Conservation (phyloP, 225 moss, liverwort and hornwort species). For the Pseudisothecium myosuroides region DNA sequence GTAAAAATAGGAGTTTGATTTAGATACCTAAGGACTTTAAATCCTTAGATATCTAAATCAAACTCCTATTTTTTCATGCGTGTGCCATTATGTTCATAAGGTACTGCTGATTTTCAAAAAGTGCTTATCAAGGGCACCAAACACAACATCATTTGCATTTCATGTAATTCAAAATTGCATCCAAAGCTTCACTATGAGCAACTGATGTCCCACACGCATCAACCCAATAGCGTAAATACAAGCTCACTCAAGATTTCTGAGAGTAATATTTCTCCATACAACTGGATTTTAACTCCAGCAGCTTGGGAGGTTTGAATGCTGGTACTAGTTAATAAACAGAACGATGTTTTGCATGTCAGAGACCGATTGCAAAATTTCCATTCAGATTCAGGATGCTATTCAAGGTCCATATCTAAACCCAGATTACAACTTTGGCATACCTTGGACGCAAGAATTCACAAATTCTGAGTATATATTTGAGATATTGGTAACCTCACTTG, state of each 20-base stretch:
- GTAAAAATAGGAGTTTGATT: background rate
- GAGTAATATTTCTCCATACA: background rate
- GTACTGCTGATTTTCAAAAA: conserved; percentile 35
- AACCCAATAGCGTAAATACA: background rate
- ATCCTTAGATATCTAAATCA: too few relatives aligned
- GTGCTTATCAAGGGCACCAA: background rate
- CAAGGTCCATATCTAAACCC: background rate
- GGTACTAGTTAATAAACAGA: background rate
- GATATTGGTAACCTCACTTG: background rate
- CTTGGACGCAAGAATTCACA: background rate
- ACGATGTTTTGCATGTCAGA: background rate
- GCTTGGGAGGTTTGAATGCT: background rate
- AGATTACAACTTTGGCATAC: background rate
- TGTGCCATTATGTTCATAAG: background rate
- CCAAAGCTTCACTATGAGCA: background rate
- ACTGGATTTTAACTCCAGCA: background rate
- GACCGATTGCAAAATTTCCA: background rate
- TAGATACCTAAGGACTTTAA: background rate
- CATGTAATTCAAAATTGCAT: background rate
- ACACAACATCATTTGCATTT: conserved; percentile 59
- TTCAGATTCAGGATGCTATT: background rate
- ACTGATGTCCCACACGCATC: background rate
- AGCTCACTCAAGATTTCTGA: background rate
- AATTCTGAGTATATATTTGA: background rate
- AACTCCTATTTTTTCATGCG: too few relatives aligned